Percentiles rank a stretch among this genome's conserved stretches.
Conservation (phyloP, 305 asterid genomes). For the Fraxinus latifolia region DNA sequence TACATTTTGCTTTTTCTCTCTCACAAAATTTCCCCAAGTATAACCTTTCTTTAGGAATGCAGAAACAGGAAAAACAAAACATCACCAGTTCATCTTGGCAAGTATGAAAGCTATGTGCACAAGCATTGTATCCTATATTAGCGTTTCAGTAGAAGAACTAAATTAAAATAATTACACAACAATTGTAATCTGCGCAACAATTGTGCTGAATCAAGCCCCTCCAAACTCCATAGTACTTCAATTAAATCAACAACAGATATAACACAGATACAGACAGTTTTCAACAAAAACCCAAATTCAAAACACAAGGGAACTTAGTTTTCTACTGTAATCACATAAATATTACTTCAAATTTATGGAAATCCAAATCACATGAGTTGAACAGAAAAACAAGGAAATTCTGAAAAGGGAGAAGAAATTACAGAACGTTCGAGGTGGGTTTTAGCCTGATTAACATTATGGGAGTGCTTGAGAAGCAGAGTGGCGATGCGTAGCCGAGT, state of each 20-base stretch:
- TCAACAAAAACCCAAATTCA: background rate
- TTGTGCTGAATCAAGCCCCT: background rate
- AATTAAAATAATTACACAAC: background rate
- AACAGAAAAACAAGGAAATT: background rate
- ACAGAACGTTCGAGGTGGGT: conserved; percentile 89
- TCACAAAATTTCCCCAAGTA: background rate
- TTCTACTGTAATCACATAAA: background rate
- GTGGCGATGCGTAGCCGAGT: conserved; percentile 87
- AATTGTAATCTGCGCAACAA: background rate
- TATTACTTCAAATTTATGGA: background rate
- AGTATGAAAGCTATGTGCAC: background rate
- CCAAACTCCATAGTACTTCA: background rate
- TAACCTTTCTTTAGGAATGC: background rate
- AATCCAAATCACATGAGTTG: conserved; percentile 16
- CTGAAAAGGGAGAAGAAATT: conserved; percentile 17
- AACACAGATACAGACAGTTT: background rate
- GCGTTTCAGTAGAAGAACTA: background rate
- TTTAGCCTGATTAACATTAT: conserved; percentile 87
- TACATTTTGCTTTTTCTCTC: background rate
- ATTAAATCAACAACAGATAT: background rate
- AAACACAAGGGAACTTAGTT: background rate
- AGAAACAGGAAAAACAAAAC: background rate
- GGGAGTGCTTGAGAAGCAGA: conserved; percentile 80
- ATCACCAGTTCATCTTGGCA: background rate
- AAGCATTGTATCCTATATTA: background rate